These are phyloP conservation scores for Backusella macrospora DNA, from an alignment of 192 early-diverging fungal genomes.

Conservation along the genomic window DNA sequence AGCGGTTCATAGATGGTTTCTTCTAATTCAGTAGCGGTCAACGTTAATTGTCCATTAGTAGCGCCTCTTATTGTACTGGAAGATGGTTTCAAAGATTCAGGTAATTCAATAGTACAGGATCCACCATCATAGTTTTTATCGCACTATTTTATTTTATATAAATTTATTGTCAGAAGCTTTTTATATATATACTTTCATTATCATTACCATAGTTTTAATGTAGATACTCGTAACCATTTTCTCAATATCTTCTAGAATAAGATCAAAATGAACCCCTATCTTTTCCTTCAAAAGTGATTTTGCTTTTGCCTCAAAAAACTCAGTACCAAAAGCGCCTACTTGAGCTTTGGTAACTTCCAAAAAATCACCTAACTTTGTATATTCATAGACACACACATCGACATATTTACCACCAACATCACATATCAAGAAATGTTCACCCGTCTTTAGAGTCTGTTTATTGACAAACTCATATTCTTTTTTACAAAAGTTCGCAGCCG, in stretches of 20 bases:
- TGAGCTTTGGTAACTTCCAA: background rate
- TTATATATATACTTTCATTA: background rate
- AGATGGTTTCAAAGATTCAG: background rate
- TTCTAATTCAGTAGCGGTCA: conserved; percentile 40
- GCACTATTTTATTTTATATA: background rate
- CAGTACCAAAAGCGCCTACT: background rate
- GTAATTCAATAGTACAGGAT: background rate
- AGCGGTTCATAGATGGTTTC: conserved; percentile 52
- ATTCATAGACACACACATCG: conserved; percentile 5
- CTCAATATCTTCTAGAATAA: background rate
- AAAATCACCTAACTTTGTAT: background rate
- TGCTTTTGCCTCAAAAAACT: background rate
- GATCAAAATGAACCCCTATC: background rate
- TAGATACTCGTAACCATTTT: background rate
- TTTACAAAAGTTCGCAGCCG: background rate
- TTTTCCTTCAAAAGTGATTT: conserved; percentile 1
- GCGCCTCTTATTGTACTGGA: background rate
- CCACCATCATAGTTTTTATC: background rate
- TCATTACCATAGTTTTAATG: background rate
- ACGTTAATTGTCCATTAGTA: conserved; percentile 33
- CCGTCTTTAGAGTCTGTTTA: background rate
- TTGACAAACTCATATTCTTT: conserved; percentile 3
- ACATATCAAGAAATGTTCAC: background rate
- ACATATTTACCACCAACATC: conserved; percentile 1
- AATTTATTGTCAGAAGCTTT: no score